phyloP scores from a whole-genome alignment of 768 basidiomycete species.

The Kwoniella dejecticola region DNA sequence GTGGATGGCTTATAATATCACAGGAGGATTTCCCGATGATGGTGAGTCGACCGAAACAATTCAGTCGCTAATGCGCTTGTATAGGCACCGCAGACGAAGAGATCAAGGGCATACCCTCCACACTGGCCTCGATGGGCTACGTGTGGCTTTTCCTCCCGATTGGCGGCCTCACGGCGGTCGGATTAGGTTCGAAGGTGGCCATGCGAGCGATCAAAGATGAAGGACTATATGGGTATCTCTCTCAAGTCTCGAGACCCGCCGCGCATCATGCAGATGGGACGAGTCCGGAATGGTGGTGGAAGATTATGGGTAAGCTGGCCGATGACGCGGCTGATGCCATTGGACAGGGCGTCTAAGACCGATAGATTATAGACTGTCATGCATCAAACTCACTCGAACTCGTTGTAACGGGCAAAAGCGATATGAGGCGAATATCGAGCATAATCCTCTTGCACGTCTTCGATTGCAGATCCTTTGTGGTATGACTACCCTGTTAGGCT shows the following conservation, averaged over 20 bases:
- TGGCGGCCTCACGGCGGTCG: background rate
- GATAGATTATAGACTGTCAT: background rate
- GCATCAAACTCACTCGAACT: no score
- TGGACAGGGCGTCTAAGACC: background rate
- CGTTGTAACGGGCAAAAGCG: no score
- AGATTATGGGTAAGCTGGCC: slow-evolving; percentile 17
- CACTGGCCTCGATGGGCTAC: slow-evolving; percentile 14
- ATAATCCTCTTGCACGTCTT: no score
- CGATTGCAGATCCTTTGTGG: no score
- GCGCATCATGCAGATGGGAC: slow-evolving; percentile 14
- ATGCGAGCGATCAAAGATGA: slow-evolving; percentile 9
- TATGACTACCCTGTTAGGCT: no score
- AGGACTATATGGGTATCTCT: slow-evolving; percentile 3
- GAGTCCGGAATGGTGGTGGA: slow-evolving; percentile 22
- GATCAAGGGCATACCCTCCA: slow-evolving; percentile 2
- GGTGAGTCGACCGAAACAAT: slow-evolving; percentile 6
- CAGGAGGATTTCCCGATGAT: slow-evolving; percentile 20
- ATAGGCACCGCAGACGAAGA: background rate
- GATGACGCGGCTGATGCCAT: slow-evolving; percentile 18
- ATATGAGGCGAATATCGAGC: no score
- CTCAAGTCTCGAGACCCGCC: background rate
- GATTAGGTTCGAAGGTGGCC: slow-evolving; percentile 5
- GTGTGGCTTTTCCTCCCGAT: slow-evolving; percentile 15
- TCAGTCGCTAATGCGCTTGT: background rate
- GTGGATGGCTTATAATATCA: slow-evolving; percentile 34